Base-by-base conservation (phyloP, 805 yeast species). In the Metschnikowia koreensis region DNA sequence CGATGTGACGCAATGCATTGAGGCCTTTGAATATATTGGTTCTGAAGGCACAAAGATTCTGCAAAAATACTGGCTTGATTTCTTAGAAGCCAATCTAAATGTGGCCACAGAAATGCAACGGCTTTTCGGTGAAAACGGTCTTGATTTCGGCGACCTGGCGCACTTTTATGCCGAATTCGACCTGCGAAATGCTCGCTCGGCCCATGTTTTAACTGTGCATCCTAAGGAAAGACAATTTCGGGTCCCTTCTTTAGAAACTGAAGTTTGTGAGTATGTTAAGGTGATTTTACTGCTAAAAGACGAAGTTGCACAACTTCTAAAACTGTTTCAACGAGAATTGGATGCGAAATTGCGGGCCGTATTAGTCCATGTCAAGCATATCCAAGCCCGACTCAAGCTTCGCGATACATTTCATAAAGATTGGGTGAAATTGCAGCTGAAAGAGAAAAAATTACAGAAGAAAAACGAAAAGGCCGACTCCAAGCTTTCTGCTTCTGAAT, bases 371-470 rank as follows among this genome's bases (percentile, higher is more conserved):
- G 57, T 80, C 47, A 67, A 70, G 36, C 67, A 66, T 9, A 60
- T 71, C 1, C 59, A 71, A 51, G 74, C 74, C 55, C 57, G 79
- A 46, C 67, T 81, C 16, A 71, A 71, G 16, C 76, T 76, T 52
- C 64, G 84, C 46, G 69, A 70, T 51, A 75, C 73, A 49, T 75
- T 75, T 62, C 74, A 76, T 53, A 65, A 63, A 13, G 76, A 75
- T 44, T 71, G 66, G 45, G 76, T 73, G 45, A 74, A 72, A 58
- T 57, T 67, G 38, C 67, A 68, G 38, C 64, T 64, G 46, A 64
- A 70, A 31, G 64, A 76, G 2, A 75, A 75, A 17, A 75, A 77
- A 51, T 41, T 75, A 16, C 60, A 65, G 46, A 69, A 68, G 49
- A 63, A 69, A 28, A 48, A 59, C 1, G 38, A 12, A 26, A 12